Base-by-base conservation (phyloP, 106 monocot species). In the Dendrobium huoshanense region DNA sequence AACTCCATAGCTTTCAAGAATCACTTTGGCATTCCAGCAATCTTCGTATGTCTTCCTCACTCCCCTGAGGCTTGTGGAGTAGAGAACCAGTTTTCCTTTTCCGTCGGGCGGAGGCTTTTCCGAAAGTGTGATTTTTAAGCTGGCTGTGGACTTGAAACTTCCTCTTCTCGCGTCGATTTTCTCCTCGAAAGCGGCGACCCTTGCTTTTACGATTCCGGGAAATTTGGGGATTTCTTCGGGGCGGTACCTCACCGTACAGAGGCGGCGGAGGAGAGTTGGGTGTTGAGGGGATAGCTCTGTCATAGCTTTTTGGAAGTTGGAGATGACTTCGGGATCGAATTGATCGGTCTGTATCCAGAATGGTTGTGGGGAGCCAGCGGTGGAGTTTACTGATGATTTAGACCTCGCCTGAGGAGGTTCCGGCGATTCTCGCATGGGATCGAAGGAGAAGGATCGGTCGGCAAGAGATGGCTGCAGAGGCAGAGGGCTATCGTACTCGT, bases 11-110 rank as follows among this genome's bases (percentile, higher is more conserved):
- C 90, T 85, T 44, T 79, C 81, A 1, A 95, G 78, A 24, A 99
- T 90, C 27, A 77, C 61, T 41, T 67, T 81, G 4, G 83, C 81
- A 0, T 58, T 58, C 79, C 81, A 81, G 77, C 99, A 99, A 61
- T 99, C 93, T 80, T 95, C 99, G 78, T 86, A 91, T 0, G 99
- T 99, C 80, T 82, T 91, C 13, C 95, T 64, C 31, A 99, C 81
- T 0, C 95, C 95, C 10, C 95, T 86, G 19, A 99, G 81, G 81
- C 99, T 99, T 0, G 95, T 99, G 83, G 83, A 82, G 84, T 93
- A 99, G 41, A 95, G 44, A 19, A 95, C 93, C 59, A 91, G 88
- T 42, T 81, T 91, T 27, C 77, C 64, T 17, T 86, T 80, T 10
- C 88, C 80, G 4, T 70, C 82, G 2, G 91, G 82, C 7, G 89